Evolutionary conservation across 306 rosid species (phyloP).

Genomic region (Cercis canadensis): DNA sequence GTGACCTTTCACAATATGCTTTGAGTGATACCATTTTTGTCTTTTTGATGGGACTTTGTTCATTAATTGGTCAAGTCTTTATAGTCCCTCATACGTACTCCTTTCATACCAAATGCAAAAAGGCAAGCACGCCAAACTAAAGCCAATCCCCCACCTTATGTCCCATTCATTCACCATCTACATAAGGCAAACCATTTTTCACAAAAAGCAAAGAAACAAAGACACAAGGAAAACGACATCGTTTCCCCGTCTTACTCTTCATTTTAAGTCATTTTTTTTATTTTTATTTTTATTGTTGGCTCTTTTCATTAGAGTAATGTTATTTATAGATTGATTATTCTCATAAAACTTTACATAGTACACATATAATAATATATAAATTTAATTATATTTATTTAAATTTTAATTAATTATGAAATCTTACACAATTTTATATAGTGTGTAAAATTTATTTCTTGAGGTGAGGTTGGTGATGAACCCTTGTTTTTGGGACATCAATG

Average conservation of each 20-base stretch:
- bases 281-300: no score
- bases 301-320: no score
- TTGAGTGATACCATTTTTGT: slow-evolving; percentile 46
- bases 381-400: no score
- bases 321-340: no score
- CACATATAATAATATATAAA: no score
- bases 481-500: slow-evolving; percentile 33
- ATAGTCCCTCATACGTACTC: slow-evolving; percentile 29
- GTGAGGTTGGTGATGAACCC: not conserved
- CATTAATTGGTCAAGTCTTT: slow-evolving; percentile 50
- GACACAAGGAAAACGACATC: not conserved
- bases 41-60: slow-evolving; percentile 35
- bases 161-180: slow-evolving; percentile 42
- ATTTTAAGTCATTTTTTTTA: no score
- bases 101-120: slow-evolving; percentile 44
- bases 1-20: slow-evolving; percentile 44
- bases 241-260: not conserved
- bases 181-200: slow-evolving; percentile 35
- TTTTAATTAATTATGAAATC: no score
- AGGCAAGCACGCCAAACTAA: slow-evolving; percentile 42
- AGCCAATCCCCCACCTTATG: slow-evolving; percentile 40
- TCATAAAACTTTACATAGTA: no score
- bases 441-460: no score
- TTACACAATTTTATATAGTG: no score
- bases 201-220: no score